Conservation (phyloP, 768 basidiomycete species). For the Boletus insuetus region DNA sequence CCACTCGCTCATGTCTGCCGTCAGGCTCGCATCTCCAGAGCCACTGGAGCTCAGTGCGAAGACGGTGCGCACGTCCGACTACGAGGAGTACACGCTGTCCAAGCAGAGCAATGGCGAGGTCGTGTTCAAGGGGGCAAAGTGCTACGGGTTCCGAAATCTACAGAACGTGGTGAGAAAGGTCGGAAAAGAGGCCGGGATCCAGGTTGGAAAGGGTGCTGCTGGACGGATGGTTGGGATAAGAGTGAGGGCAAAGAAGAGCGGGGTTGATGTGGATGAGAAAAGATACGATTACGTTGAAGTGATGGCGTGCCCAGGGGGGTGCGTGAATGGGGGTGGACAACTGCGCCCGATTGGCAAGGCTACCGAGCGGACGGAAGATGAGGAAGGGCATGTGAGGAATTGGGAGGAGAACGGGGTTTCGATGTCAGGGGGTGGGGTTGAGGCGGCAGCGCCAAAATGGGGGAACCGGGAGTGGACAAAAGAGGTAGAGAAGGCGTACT, state of each 20-base stretch:
- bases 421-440: slow-evolving; percentile 1
- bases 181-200: slow-evolving; percentile 77
- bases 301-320: slow-evolving; percentile 98
- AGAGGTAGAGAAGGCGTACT: slow-evolving; percentile 81
- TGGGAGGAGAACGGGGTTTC: slow-evolving; percentile 57
- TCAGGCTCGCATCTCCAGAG: slow-evolving; percentile 41
- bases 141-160: slow-evolving; percentile 96
- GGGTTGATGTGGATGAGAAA: slow-evolving; percentile 36
- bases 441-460: slow-evolving; percentile 56
- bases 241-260: slow-evolving; percentile 34
- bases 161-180: slow-evolving; percentile 96
- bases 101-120: slow-evolving; percentile 47
- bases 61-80: slow-evolving; percentile 69
- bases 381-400: slow-evolving; percentile 64
- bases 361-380: slow-evolving; percentile 40
- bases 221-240: slow-evolving; percentile 36
- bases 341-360: slow-evolving; percentile 20
- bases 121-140: slow-evolving; percentile 90
- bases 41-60: slow-evolving; percentile 53
- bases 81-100: slow-evolving; percentile 69
- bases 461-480: slow-evolving; percentile 80
- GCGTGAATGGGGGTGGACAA: slow-evolving; percentile 97
- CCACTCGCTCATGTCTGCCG: slow-evolving; percentile 65
- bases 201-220: slow-evolving; percentile 68
- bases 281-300: slow-evolving; percentile 93